Evolutionary conservation across 768 basidiomycete genomes (phyloP), one percentile per base, ranked within the genome.

Genomic region (Tricholoma flavovirens): DNA sequence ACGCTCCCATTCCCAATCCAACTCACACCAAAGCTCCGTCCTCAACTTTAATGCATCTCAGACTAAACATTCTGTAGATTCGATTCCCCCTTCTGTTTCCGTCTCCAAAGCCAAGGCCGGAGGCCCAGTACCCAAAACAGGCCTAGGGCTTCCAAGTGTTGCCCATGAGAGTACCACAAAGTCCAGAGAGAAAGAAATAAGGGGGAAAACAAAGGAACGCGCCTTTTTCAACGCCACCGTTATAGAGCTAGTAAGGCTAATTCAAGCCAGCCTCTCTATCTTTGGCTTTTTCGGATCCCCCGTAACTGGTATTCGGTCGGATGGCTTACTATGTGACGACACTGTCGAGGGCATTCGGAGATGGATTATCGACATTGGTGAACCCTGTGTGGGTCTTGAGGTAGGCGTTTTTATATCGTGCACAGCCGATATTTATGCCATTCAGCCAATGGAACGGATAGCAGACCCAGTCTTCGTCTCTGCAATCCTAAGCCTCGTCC

Each of bases 261-360:
- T 92, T 33, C 90, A 93, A 64, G 81, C 83, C 9, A 82, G 81
- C 26, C 78, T 93, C 30, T 72, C 77, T 50, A 76, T 91, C 51
- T 93, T 87, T 66, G 89, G 88, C 56, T 73, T 88, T 70, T 88
- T 70, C 52, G 54, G 56, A 26, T 54, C 59, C 12, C 56, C 65
- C 5, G 55, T 58, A 40, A 35, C 19, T 42, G 49, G 54, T 24
- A 56, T 66, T 43, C 24, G 58, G 24, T 64, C 79, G 42, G 83
- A 93, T 67, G 90, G 90, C 1, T 75, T 93, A 12, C 71, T 93
- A 21, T 93, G 90, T 65, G 89, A 93, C 67, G 70, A 76, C 12
- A 90, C 90, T 0, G 80, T 89, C 24, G 82, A 86, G 24, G 89
- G 84, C 5, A 80, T 93, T 32, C 75, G 79, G 49, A 73, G 70